Conservation (phyloP, 495 filamentous ascomycete species). For the Corynascus novoguineensis region DNA sequence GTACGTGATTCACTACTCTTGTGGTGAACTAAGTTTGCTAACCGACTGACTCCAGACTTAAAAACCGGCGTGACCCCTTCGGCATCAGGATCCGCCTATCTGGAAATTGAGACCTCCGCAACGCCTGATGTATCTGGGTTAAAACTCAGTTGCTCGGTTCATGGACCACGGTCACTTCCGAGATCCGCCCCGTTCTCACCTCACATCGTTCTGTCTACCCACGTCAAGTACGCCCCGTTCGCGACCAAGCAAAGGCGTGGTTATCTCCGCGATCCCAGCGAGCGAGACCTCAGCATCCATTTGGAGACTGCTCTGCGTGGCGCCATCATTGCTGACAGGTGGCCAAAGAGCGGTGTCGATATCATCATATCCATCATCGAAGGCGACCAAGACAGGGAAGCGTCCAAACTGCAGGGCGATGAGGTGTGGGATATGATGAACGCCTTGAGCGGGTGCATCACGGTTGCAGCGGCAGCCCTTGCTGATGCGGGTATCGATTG, state of each 20-base stretch:
- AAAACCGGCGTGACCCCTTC: conserved; percentile 91
- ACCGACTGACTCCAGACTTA: conserved; percentile 55
- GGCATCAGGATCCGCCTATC: conserved; percentile 88
- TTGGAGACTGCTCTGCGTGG: conserved; percentile 85
- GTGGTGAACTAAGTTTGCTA: conserved; percentile 11
- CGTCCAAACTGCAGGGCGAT: conserved; percentile 49
- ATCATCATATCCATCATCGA: conserved; percentile 88
- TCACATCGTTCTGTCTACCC: conserved; percentile 80
- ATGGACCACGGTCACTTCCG: conserved; percentile 86
- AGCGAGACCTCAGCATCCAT: conserved; percentile 86
- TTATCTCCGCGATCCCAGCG: conserved; percentile 78
- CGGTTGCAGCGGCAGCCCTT: conserved; percentile 90
- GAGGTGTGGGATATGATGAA: conserved; percentile 71
- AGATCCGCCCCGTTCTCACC: conserved; percentile 84
- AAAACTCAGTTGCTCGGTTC: conserved; percentile 87
- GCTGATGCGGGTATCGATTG: conserved; percentile 95
- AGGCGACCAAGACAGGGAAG: conserved; percentile 59
- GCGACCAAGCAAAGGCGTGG: conserved; percentile 74
- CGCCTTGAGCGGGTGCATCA: conserved; percentile 86
- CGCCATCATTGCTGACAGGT: conserved; percentile 82
- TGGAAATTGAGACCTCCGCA: conserved; percentile 67
- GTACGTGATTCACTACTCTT: conserved; percentile 46
- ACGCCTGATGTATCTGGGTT: conserved; percentile 54
- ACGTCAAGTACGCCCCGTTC: conserved; percentile 95
- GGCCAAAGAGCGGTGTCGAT: conserved; percentile 95